A percentile compares a stretch with the other conserved stretches of the same genome.
phyloP scores from a whole-genome alignment of 1,284 basidiomycete genomes.

The Apiotrichum brassicae region DNA sequence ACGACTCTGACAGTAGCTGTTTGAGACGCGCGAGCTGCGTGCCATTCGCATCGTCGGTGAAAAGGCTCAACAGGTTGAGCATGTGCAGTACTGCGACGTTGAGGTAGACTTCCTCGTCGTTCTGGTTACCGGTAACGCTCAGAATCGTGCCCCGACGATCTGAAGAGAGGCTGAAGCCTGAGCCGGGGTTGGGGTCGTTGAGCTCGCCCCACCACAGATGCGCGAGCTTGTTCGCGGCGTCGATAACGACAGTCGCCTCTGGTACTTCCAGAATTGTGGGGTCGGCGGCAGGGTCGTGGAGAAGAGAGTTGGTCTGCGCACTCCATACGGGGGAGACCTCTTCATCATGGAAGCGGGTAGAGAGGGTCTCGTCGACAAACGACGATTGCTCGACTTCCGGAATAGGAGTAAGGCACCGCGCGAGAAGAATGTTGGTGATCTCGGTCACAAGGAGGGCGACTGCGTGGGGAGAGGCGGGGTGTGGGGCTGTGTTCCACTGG shows the following conservation, averaged over 20 bases:
- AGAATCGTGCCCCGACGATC: slow-evolving; percentile 11
- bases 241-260: slow-evolving; percentile 15
- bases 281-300: slow-evolving; percentile 15
- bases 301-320: slow-evolving; percentile 23
- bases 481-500: slow-evolving; percentile 25
- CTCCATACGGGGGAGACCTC: slow-evolving; percentile 16
- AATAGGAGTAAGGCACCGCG: slow-evolving; percentile 24
- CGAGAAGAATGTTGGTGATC: slow-evolving; percentile 33
- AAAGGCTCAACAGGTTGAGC: slow-evolving; percentile 73
- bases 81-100: slow-evolving; percentile 56
- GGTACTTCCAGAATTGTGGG: too few species aligned
- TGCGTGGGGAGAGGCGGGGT: slow-evolving; percentile 28
- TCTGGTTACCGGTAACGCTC: slow-evolving; percentile 23
- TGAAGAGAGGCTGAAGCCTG: neutral
- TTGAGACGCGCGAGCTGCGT: slow-evolving; percentile 66
- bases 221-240: slow-evolving; percentile 21
- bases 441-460: slow-evolving; percentile 34
- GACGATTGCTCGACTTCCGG: slow-evolving; percentile 14
- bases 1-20: slow-evolving; percentile 70
- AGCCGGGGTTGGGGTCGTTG: slow-evolving; percentile 5
- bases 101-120: slow-evolving; percentile 39
- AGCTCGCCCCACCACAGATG: slow-evolving; percentile 40
- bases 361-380: slow-evolving; percentile 17
- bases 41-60: slow-evolving; percentile 62
- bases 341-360: neutral